Evolutionary conservation across 768 basidiomycete species (phyloP).

Genomic region (Serendipita sp.): DNA sequence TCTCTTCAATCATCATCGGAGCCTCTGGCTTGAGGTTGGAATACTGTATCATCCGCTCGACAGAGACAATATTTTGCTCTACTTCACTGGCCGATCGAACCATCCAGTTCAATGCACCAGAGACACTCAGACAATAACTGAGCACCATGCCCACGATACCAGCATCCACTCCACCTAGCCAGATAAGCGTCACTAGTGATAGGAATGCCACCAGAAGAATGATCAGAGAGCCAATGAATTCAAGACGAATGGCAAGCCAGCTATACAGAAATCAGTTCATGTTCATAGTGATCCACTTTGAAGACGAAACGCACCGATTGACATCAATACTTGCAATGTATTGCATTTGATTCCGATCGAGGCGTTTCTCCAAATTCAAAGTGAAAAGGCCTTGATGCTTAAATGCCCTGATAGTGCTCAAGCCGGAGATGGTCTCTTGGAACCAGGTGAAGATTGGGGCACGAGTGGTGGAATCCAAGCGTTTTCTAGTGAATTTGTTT

Average conservation of each 20-base stretch:
- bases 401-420: conserved; percentile 75
- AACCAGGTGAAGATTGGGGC: conserved; percentile 68
- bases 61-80: conserved; percentile 80
- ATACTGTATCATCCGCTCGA: conserved; percentile 78
- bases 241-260: conserved; percentile 31
- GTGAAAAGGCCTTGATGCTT: conserved; percentile 53
- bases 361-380: conserved; percentile 48
- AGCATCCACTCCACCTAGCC: conserved; percentile 59
- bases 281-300: background rate
- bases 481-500: conserved; percentile 37
- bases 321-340: conserved; percentile 54
- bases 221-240: conserved; percentile 68
- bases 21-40: conserved; percentile 60
- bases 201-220: conserved; percentile 57
- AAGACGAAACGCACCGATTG: conserved; percentile 34
- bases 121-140: conserved; percentile 71
- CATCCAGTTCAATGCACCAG: conserved; percentile 74
- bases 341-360: conserved; percentile 78
- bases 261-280: conserved; percentile 12
- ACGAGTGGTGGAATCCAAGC: conserved; percentile 74
- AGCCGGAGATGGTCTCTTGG: conserved; percentile 27
- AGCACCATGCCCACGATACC: conserved; percentile 77
- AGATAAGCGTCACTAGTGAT: conserved; percentile 53
- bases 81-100: conserved; percentile 75
- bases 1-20: conserved; percentile 47